Conservation (phyloP, 495 filamentous ascomycete species). For the Aspergillus ellipticus region DNA sequence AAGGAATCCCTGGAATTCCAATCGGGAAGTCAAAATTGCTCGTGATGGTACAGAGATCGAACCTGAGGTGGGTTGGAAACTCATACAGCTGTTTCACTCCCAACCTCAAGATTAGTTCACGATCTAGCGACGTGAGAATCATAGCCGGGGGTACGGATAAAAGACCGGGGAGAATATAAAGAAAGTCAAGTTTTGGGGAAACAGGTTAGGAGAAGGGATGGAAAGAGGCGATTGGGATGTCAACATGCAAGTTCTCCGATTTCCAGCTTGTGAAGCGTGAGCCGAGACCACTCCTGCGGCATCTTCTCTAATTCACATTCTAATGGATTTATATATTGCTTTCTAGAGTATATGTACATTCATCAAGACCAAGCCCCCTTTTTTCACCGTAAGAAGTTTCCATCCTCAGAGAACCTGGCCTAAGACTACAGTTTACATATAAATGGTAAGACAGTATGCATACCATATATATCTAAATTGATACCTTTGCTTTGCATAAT, state of each 20-base stretch:
- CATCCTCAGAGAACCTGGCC: not conserved
- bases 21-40: conserved; percentile 94
- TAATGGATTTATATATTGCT: not conserved
- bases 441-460: not conserved
- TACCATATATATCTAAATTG: not conserved
- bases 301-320: not conserved
- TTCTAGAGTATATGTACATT: not conserved
- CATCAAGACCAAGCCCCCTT: not conserved
- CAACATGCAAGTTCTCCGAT: not conserved
- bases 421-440: not conserved
- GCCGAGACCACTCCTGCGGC: not conserved
- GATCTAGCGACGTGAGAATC: too few relatives aligned
- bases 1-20: conserved; percentile 95
- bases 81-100: conserved; percentile 73
- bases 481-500: not conserved
- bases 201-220: not conserved
- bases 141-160: not conserved
- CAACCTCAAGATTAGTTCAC: conserved; percentile 4
- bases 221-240: not conserved
- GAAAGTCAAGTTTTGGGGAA: not conserved
- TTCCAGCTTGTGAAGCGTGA: not conserved
- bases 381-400: not conserved
- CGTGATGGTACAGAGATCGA: conserved; percentile 94
- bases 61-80: conserved; percentile 69
- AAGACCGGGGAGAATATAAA: not conserved